Evolutionary conservation across 2,329 filamentous ascomycete species (phyloP), one percentile per base, ranked within the genome.

Genomic region (Teratosphaeria pseudoeucalypti): DNA sequence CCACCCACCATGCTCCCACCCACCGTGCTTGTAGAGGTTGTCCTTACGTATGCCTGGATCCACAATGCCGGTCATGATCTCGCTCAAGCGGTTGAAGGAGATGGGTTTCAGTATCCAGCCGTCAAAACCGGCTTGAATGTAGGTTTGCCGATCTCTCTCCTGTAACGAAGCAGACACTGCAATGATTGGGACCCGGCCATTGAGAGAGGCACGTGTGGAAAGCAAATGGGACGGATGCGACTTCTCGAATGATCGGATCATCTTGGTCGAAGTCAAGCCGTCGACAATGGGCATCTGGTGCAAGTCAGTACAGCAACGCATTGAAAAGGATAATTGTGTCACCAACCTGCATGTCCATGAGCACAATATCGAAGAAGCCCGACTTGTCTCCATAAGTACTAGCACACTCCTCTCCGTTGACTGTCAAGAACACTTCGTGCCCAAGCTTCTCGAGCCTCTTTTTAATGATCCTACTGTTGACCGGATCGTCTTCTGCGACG

Each of bases 91-190:
- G 65, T 85, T 83, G 70, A 95, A 95, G 61, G 92, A 85, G 53
- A 95, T 88, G 0, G 90, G 90, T 68, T 95, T 95, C 60, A 95
- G 76, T 29, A 96, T 91, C 90, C 90, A 95, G 27, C 88, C 91
- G 65, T 95, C 90, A 65, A 95, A 95, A 0, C 91, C 91, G 6
- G 85, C 85, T 53, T 88, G 80, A 52, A 90, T 82, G 65, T 95
- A 96, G 0, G 74, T 81, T 49, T 86, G 78, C 56, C 77, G 81
- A 53, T 91, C 82, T 19, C 79, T 81, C 70, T 95, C 91, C 1
- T 88, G 69, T 1, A 95, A 76, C 0, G 89, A 92, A 7, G 91
- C 90, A 0, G 90, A 95, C 0, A 95, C 90, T 0, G 90, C 91
- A 66, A 96, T 90, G 56, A 95, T 87, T 0, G 91, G 89, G 2